Conservation (phyloP, 148 eudicot genomes). For the Spergularia bocconei region DNA sequence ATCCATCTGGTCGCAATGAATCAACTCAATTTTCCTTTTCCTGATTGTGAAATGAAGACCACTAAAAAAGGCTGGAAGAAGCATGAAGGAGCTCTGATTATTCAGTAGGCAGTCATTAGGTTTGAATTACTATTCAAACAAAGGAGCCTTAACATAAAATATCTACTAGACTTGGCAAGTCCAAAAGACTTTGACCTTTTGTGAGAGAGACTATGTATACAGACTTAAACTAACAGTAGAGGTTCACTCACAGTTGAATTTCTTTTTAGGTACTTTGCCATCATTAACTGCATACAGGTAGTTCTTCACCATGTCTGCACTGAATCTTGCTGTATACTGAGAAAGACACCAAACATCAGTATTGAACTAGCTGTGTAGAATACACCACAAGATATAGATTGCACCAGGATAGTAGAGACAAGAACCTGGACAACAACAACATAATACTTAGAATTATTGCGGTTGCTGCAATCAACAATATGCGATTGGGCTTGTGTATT, state of each 20-base stretch:
- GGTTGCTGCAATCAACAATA: constrained; percentile 75
- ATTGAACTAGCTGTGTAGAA: not conserved
- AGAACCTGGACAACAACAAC: constrained; percentile 91
- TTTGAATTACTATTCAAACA: not conserved
- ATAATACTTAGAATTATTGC: constrained; percentile 84
- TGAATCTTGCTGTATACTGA: constrained; percentile 93
- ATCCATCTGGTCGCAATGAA: no score
- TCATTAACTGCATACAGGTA: constrained; percentile 72
- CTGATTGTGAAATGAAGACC: no score
- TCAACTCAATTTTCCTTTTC: no score
- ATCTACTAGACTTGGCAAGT: not conserved
- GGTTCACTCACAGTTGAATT: constrained; percentile 74
- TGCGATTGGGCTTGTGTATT: constrained; percentile 89
- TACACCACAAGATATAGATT: not conserved
- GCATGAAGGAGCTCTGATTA: no score
- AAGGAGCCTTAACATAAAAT: not conserved
- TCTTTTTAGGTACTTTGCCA: constrained; percentile 91
- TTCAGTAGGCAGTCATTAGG: no score
- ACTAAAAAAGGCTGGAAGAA: no score
- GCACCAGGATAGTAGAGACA: constrained; percentile 14
- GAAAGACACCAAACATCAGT: constrained; percentile 15
- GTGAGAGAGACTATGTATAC: constrained; percentile 2
- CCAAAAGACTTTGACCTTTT: not conserved
- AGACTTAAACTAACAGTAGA: not conserved
- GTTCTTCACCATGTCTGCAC: constrained; percentile 88